Evolutionary conservation across 2,329 filamentous ascomycete species (phyloP).

Genomic region (Epichloe sibirici): DNA sequence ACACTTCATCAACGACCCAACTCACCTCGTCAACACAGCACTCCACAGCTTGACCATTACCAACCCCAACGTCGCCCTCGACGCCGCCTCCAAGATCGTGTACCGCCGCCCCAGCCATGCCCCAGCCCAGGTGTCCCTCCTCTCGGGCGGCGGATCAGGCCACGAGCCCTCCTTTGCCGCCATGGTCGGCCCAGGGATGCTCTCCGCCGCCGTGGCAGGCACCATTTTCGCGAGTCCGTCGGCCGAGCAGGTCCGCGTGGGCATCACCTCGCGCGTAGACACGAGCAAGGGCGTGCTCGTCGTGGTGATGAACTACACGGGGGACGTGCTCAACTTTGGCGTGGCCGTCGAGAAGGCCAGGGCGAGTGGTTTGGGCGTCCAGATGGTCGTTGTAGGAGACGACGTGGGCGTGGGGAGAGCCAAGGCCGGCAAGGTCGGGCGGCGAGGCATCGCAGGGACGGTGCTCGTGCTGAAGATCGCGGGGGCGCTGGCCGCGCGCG

Average conservation of each 20-base stretch:
- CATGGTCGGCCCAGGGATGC: constrained; percentile 71
- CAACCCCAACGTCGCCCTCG: constrained; percentile 73
- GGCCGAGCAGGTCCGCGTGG: constrained; percentile 70
- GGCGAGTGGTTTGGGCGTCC: constrained; percentile 61
- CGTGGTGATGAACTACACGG: constrained; percentile 94
- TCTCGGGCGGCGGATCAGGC: constrained; percentile 81
- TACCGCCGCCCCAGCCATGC: constrained; percentile 51
- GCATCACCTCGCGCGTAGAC: constrained; percentile 61
- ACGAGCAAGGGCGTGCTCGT: constrained; percentile 65
- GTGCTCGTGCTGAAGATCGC: constrained; percentile 85
- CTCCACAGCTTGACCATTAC: constrained; percentile 67
- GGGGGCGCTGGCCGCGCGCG: constrained; percentile 67
- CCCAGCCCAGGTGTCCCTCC: constrained; percentile 59
- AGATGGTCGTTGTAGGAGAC: constrained; percentile 87
- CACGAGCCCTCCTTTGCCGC: constrained; percentile 82
- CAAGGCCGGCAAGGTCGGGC: constrained; percentile 81
- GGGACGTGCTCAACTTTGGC: constrained; percentile 87
- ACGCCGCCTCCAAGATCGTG: constrained; percentile 69
- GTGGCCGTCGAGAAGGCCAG: constrained; percentile 88
- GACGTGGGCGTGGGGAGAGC: constrained; percentile 78
- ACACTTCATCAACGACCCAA: constrained; percentile 82
- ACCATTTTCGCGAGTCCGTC: constrained; percentile 77
- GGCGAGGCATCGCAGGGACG: constrained; percentile 82
- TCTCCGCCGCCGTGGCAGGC: constrained; percentile 72
- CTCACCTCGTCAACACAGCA: constrained; percentile 63